Base-by-base conservation (phyloP, 2,329 filamentous ascomycete species). In the Juglanconis oblonga region DNA sequence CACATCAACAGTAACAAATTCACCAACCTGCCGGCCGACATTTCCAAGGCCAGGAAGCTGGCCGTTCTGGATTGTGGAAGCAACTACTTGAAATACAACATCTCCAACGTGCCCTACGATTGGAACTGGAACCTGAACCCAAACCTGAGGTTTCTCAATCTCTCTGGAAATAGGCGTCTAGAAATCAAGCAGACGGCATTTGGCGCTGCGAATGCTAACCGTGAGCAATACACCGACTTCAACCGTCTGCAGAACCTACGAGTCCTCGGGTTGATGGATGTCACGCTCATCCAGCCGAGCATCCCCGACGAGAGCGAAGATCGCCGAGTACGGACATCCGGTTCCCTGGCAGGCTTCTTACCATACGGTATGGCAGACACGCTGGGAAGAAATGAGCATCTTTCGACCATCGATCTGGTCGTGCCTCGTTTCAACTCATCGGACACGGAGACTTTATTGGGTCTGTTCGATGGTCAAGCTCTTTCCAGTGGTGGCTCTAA, bases 51-150 rank as follows among this genome's bases (percentile, higher is more conserved):
- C 49, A 91, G 92, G 75, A 95, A 95, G 73, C 83, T 99, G 32
- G 88, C 92, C 5, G 89, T 97, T 53, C 81, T 99, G 54, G 95
- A 99, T 74, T 96, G 96, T 64, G 94, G 93, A 62, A 97, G 91
- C 80, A 99, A 99, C 71, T 87, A 86, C 29, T 80, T 99, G 59
- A 99, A 98, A 74, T 99, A 99, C 82, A 99, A 99, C 72, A 96
- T 99, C 52, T 95, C 92, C 35, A 99, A 99, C 70, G 97, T 96
- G 81, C 95, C 94, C 0, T 99, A 99, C 71, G 95, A 99, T 72
- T 99, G 95, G 95, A 99, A 99, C 69, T 99, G 95, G 95, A 98
- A 98, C 70, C 91, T 95, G 81, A 99, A 99, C 69, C 91, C 90
- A 52, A 96, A 97, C 68, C 78, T 99, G 65, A 90, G 93, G 64